These are phyloP conservation scores for Phoma sp. DNA, from an alignment of 2,329 filamentous ascomycete genomes.

Conservation along the genomic window DNA sequence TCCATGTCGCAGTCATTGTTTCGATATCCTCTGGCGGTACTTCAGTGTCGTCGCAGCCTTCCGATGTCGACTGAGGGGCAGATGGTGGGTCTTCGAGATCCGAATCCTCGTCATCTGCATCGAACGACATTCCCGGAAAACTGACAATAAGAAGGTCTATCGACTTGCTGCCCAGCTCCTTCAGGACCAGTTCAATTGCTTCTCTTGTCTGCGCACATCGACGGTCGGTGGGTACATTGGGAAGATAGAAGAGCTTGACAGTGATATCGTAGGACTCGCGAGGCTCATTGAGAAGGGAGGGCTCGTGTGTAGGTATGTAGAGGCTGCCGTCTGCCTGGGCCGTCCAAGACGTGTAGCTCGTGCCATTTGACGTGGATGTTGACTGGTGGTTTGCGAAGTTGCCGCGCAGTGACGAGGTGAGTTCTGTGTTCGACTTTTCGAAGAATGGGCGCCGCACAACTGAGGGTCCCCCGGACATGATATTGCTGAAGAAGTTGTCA, in stretches of 20 bases:
- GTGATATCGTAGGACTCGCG: constrained; percentile 89
- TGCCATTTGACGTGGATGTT: constrained; percentile 53
- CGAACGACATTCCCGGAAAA: constrained; percentile 91
- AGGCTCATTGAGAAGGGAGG: constrained; percentile 78
- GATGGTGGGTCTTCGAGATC: constrained; percentile 61
- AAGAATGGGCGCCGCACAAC: constrained; percentile 79
- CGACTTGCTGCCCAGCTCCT: constrained; percentile 74
- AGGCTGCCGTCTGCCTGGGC: constrained; percentile 58
- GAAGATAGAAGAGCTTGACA: constrained; percentile 92
- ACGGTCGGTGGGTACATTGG: constrained; percentile 67
- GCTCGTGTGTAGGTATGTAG: constrained; percentile 76
- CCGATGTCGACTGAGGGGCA: constrained; percentile 28
- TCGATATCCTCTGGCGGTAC: constrained; percentile 61
- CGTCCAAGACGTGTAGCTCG: constrained; percentile 69
- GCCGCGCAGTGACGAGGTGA: constrained; percentile 83
- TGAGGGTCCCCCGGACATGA: constrained; percentile 82
- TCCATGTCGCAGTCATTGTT: constrained; percentile 70
- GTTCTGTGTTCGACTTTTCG: constrained; percentile 89
- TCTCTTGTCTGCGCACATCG: constrained; percentile 75
- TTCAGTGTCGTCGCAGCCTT: constrained; percentile 45
- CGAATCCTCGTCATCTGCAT: constrained; percentile 84
- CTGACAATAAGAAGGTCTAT: constrained; percentile 91
- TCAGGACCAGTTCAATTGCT: constrained; percentile 79
- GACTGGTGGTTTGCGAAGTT: constrained; percentile 80
- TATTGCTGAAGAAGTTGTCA: constrained; percentile 69